Conservation (phyloP, 805 yeast species). For the Sugiyamaella smithiae region DNA sequence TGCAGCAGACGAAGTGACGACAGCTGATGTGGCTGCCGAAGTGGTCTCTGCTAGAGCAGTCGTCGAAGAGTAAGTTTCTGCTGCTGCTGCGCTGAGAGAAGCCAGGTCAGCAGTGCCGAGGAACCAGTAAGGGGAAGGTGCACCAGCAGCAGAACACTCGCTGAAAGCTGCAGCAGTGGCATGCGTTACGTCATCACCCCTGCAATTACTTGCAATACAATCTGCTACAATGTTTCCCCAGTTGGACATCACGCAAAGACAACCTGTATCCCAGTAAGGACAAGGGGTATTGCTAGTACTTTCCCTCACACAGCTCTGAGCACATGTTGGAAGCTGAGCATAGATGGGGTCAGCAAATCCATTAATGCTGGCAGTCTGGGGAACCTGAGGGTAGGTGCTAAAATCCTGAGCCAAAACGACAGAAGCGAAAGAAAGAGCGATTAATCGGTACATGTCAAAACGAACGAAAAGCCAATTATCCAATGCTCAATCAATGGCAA, state of each 20-base stretch:
- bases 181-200: slow-evolving; percentile 37
- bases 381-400: slow-evolving; percentile 44
- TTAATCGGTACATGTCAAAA: background rate
- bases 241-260: slow-evolving; percentile 48
- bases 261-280: slow-evolving; percentile 54
- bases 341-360: slow-evolving; percentile 48
- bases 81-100: slow-evolving; percentile 18
- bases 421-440: slow-evolving; percentile 5
- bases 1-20: slow-evolving; percentile 21
- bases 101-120: slow-evolving; percentile 15
- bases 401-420: slow-evolving; percentile 15
- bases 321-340: slow-evolving; percentile 41
- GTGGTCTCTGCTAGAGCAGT: slow-evolving; percentile 14
- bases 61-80: slow-evolving; percentile 16
- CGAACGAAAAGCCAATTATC: slow-evolving; percentile 1
- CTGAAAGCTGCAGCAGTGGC: slow-evolving; percentile 46
- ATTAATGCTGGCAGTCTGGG: slow-evolving; percentile 45
- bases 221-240: slow-evolving; percentile 45
- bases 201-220: slow-evolving; percentile 42
- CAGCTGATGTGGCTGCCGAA: slow-evolving; percentile 15
- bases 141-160: slow-evolving; percentile 43
- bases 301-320: slow-evolving; percentile 33
- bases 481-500: too few relatives aligned
- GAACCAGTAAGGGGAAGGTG: slow-evolving; percentile 23
- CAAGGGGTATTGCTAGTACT: slow-evolving; percentile 44